A percentile compares a stretch with the other conserved stretches of the same genome.
These are phyloP conservation scores for Magnaporthiopsis incrustans DNA, from an alignment of 2,329 filamentous ascomycete species.

Conservation along the genomic window DNA sequence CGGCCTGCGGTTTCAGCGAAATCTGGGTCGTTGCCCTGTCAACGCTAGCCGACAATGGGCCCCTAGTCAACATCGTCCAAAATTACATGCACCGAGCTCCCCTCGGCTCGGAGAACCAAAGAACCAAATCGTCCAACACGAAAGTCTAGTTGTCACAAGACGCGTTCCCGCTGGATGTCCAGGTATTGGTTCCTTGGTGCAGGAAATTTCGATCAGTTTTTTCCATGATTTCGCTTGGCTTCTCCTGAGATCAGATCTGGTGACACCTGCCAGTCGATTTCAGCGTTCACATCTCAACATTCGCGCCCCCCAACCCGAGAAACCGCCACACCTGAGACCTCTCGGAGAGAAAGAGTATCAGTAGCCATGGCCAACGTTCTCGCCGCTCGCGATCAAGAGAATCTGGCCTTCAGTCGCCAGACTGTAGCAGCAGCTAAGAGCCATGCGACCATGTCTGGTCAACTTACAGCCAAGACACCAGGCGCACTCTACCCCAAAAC, in stretches of 20 bases:
- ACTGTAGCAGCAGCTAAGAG: conserved; percentile 62
- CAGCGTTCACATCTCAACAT: not conserved
- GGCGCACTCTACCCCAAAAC: conserved; percentile 72
- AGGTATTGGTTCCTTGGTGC: not conserved
- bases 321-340: not conserved
- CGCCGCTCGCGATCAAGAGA: conserved; percentile 82
- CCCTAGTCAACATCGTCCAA: not conserved
- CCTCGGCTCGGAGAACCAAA: not conserved
- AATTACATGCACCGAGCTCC: not conserved
- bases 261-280: not conserved
- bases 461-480: conserved; percentile 67
- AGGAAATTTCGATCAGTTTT: not conserved
- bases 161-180: not conserved
- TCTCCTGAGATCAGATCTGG: not conserved
- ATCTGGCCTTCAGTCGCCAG: conserved; percentile 69
- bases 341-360: not conserved
- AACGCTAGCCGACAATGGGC: conserved; percentile 1
- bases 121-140: not conserved
- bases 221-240: not conserved
- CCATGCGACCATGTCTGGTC: conserved; percentile 35
- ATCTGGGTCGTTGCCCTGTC: not conserved
- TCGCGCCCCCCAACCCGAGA: not conserved
- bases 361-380: not conserved
- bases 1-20: not conserved
- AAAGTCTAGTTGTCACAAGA: not conserved